A percentile compares a stretch with the other conserved stretches of the same genome.
These are phyloP conservation scores for Rhizopus microsporus DNA, from an alignment of 371 early-diverging fungal genomes.

Conservation along the genomic window DNA sequence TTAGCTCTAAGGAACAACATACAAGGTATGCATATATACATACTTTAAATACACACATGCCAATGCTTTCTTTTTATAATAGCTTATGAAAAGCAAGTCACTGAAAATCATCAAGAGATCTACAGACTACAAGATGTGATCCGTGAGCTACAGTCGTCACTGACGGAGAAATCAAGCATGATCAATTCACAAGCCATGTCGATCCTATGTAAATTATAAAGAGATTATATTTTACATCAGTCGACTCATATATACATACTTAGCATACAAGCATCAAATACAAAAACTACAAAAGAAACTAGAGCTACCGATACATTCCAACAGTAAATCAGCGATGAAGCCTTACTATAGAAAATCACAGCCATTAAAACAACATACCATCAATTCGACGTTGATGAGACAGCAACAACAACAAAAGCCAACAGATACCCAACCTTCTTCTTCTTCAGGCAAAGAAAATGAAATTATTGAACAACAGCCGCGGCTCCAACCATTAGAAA, in stretches of 20 bases:
- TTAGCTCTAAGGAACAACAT: not conserved
- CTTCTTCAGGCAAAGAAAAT: constrained; percentile 1
- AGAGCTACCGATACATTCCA: not conserved
- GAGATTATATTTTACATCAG: too few relatives aligned
- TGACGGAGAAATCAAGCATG: not conserved
- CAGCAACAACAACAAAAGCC: not conserved
- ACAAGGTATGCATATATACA: not conserved
- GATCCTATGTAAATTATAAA: not conserved
- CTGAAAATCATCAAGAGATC: not conserved
- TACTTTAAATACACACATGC: not conserved
- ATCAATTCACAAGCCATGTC: not conserved
- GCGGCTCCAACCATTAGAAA: too few relatives aligned
- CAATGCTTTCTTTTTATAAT: not conserved
- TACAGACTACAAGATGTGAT: not conserved
- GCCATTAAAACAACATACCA: not conserved
- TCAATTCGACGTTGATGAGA: not conserved
- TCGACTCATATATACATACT: not conserved
- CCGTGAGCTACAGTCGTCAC: not conserved
- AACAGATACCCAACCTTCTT: not conserved
- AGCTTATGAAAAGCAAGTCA: not conserved
- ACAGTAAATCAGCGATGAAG: not conserved
- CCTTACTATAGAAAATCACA: not conserved
- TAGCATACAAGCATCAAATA: not conserved
- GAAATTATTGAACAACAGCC: too few relatives aligned
- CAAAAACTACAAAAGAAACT: not conserved